Evolutionary conservation across 2,329 filamentous ascomycete species (phyloP).

Genomic region (Diaporthe caulivora): DNA sequence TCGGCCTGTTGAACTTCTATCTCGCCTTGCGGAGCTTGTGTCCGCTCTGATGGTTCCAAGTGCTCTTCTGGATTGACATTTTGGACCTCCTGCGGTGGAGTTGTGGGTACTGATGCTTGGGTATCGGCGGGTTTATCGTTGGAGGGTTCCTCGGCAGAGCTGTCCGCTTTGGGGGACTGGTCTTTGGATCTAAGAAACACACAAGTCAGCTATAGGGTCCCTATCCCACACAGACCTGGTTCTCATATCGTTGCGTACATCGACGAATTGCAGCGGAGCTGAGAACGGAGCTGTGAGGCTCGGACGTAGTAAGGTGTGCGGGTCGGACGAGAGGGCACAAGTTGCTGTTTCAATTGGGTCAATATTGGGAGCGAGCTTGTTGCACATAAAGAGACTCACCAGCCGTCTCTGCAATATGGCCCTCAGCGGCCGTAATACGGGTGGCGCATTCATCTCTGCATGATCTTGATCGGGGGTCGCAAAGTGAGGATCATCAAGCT

Average conservation of each 20-base stretch:
- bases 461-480: constrained; percentile 32
- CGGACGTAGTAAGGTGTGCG: constrained; percentile 35
- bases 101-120: constrained; percentile 6
- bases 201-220: background rate
- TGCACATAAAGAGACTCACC: constrained; percentile 41
- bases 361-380: constrained; percentile 19
- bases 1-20: constrained; percentile 28
- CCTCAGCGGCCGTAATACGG: constrained; percentile 53
- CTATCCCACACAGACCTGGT: too few relatives aligned
- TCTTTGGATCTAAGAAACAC: constrained; percentile 31
- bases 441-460: constrained; percentile 50
- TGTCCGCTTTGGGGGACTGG: constrained; percentile 21
- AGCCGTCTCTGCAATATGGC: constrained; percentile 46
- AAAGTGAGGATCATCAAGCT: constrained; percentile 32
- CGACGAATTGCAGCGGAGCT: constrained; percentile 38
- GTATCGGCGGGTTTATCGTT: constrained; percentile 14
- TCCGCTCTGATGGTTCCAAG: constrained; percentile 20
- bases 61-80: constrained; percentile 18
- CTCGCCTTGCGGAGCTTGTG: background rate
- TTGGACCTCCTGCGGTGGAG: background rate
- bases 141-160: constrained; percentile 23
- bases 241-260: constrained; percentile 18
- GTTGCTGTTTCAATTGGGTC: constrained; percentile 41
- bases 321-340: constrained; percentile 39
- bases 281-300: constrained; percentile 32